Conservation (phyloP, 2,329 filamentous ascomycete genomes). For the Penicillium glabrum region DNA sequence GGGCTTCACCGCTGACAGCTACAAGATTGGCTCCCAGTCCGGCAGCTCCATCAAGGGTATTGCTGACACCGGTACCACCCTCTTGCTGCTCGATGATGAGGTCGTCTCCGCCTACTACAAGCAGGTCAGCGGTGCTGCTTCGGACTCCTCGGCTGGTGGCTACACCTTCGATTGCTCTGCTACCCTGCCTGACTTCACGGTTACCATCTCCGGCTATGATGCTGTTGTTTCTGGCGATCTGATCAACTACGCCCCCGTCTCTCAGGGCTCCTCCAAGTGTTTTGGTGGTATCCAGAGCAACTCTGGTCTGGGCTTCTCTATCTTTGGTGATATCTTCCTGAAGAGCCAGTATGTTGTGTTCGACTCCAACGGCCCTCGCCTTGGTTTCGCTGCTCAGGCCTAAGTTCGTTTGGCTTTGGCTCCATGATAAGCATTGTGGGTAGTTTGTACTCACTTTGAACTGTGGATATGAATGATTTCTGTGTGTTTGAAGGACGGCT, state of each 20-base stretch:
- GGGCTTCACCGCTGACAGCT: constrained; percentile 59
- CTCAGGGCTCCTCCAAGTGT: constrained; percentile 51
- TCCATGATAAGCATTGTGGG: neutral
- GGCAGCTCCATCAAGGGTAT: constrained; percentile 53
- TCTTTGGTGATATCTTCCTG: constrained; percentile 77
- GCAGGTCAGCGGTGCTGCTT: constrained; percentile 53
- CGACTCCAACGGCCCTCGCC: constrained; percentile 52
- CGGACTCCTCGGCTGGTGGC: constrained; percentile 52
- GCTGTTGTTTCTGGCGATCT: constrained; percentile 55
- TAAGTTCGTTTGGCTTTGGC: neutral
- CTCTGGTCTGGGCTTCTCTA: constrained; percentile 59
- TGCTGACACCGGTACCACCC: constrained; percentile 68
- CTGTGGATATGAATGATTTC: constrained; percentile 5
- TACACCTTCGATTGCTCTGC: constrained; percentile 56
- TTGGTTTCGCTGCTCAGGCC: constrained; percentile 51
- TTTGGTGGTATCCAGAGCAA: constrained; percentile 74
- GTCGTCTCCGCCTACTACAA: constrained; percentile 62
- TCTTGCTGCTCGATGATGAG: constrained; percentile 58
- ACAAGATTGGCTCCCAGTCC: constrained; percentile 52
- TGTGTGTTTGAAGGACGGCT: constrained; percentile 9
- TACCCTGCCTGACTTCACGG: constrained; percentile 53
- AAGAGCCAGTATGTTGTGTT: constrained; percentile 77
- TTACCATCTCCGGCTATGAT: constrained; percentile 51
- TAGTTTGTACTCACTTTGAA: neutral
- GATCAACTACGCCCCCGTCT: constrained; percentile 55